Percentiles rank a stretch among this genome's conserved stretches.
These are phyloP conservation scores for Picea sitchensis DNA, from an alignment of 75 land plant genomes.

Conservation along the genomic window DNA sequence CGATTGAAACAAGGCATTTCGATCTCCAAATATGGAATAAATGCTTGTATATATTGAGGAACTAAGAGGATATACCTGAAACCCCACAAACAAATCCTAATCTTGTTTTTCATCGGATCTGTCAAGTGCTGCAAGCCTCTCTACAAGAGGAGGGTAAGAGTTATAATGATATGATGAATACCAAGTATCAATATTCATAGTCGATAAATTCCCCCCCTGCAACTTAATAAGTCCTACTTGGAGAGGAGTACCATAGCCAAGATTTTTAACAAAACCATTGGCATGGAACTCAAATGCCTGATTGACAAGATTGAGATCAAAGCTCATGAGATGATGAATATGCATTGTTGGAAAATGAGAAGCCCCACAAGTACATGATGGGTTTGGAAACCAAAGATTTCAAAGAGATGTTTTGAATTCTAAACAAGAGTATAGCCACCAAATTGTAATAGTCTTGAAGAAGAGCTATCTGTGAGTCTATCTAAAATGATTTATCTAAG, in stretches of 20 bases:
- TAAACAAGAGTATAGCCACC: too few relatives aligned
- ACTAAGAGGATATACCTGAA: not conserved
- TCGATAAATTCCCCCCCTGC: constrained; percentile 95
- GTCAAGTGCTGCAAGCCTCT: constrained; percentile 86
- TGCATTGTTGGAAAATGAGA: too few relatives aligned
- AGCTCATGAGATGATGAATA: too few relatives aligned
- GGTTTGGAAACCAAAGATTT: too few relatives aligned
- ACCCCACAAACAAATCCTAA: not conserved
- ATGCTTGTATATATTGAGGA: not conserved
- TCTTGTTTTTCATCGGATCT: constrained; percentile 56
- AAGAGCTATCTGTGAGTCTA: too few relatives aligned
- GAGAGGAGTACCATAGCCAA: constrained; percentile 64
- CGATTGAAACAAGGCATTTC: not conserved
- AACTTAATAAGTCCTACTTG: constrained; percentile 78
- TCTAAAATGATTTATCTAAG: too few relatives aligned
- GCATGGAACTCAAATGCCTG: constrained; percentile 98
- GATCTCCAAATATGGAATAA: not conserved
- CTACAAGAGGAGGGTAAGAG: constrained; percentile 96
- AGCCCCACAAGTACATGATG: too few relatives aligned
- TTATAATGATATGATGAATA: constrained; percentile 99
- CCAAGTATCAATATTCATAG: constrained; percentile 99
- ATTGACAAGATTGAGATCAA: constrained; percentile 92
- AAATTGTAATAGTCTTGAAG: too few relatives aligned
- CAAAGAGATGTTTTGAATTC: too few relatives aligned
- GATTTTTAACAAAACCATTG: constrained; percentile 93